A percentile compares a stretch with the other conserved stretches of the same genome.
Conservation (phyloP, 2,329 filamentous ascomycete genomes). For the Didymella exigua region DNA sequence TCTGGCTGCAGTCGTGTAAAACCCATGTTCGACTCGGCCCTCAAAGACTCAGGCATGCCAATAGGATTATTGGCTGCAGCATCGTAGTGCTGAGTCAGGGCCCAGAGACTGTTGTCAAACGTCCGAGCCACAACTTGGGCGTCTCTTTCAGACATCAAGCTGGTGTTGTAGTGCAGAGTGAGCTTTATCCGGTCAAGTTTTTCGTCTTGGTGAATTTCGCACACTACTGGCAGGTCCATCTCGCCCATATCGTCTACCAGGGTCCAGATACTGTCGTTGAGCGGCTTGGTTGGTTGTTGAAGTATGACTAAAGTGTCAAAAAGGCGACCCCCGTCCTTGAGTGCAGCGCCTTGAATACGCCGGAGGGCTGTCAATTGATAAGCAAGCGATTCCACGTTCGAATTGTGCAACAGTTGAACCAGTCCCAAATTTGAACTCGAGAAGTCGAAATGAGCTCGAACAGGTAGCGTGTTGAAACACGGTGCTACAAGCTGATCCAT, state of each 20-base stretch:
- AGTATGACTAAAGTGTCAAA: slow-evolving; percentile 84
- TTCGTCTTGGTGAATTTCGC: slow-evolving; percentile 69
- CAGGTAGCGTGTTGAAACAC: slow-evolving; percentile 87
- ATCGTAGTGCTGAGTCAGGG: slow-evolving; percentile 31
- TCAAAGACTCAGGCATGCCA: slow-evolving; percentile 27
- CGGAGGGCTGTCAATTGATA: slow-evolving; percentile 79
- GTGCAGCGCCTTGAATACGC: slow-evolving; percentile 65
- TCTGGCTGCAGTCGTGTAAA: slow-evolving; percentile 17
- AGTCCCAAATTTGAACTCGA: slow-evolving; percentile 61
- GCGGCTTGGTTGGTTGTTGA: slow-evolving; percentile 62
- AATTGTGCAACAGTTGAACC: slow-evolving; percentile 63
- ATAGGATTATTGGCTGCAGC: slow-evolving; percentile 30
- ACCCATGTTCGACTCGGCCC: slow-evolving; percentile 33
- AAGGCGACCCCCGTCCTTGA: slow-evolving; percentile 58
- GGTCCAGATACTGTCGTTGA: slow-evolving; percentile 59
- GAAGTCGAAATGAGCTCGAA: slow-evolving; percentile 63
- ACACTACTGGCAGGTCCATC: slow-evolving; percentile 79
- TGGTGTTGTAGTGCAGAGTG: slow-evolving; percentile 62
- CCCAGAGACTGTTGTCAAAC: slow-evolving; percentile 34
- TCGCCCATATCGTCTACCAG: slow-evolving; percentile 59
- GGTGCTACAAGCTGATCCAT: slow-evolving; percentile 80
- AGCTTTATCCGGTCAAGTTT: slow-evolving; percentile 61
- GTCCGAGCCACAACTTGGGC: slow-evolving; percentile 35
- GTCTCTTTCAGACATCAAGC: slow-evolving; percentile 35
- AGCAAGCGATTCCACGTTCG: slow-evolving; percentile 66